Percentiles rank a stretch among this genome's conserved stretches.
Evolutionary conservation across 2,329 filamentous ascomycete genomes (phyloP).

Genomic region (Monascus ruber): DNA sequence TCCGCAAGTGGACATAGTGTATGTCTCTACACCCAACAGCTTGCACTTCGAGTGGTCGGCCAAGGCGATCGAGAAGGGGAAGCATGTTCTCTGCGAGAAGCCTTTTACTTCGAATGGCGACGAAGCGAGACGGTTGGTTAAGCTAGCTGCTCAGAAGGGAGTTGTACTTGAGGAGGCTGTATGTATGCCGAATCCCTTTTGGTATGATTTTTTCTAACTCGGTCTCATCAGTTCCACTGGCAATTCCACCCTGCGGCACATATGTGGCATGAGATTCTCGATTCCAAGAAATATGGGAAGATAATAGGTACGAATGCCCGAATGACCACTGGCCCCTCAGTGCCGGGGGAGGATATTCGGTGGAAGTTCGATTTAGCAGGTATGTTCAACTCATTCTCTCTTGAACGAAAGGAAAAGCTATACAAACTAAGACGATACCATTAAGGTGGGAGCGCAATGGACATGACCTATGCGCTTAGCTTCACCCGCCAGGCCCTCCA

Average conservation of each 20-base stretch:
- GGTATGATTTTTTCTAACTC: background rate
- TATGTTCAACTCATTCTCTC: background rate
- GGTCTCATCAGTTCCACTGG: conserved; percentile 21
- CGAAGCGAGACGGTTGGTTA: conserved; percentile 36
- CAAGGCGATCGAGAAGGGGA: conserved; percentile 15
- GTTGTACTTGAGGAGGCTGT: conserved; percentile 42
- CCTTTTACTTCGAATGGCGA: conserved; percentile 16
- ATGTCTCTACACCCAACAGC: conserved; percentile 37
- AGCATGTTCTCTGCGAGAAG: conserved; percentile 21
- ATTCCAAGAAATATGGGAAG: conserved; percentile 20
- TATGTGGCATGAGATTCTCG: conserved; percentile 23
- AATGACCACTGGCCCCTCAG: conserved; percentile 14
- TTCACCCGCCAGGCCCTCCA: conserved; percentile 22
- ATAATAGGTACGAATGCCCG: conserved; percentile 17
- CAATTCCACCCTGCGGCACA: conserved; percentile 34
- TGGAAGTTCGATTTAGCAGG: conserved; percentile 27
- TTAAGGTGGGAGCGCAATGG: conserved; percentile 27
- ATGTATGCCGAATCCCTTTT: background rate
- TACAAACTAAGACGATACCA: background rate
- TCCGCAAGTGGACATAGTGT: conserved; percentile 37
- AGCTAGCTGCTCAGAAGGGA: conserved; percentile 19
- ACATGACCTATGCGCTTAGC: conserved; percentile 25
- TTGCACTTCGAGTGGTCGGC: conserved; percentile 37
- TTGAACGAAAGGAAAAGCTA: background rate
- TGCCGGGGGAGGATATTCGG: conserved; percentile 23